Evolutionary conservation across 129 eudicot genomes (phyloP).

Genomic region (Kitagawia praeruptora): DNA sequence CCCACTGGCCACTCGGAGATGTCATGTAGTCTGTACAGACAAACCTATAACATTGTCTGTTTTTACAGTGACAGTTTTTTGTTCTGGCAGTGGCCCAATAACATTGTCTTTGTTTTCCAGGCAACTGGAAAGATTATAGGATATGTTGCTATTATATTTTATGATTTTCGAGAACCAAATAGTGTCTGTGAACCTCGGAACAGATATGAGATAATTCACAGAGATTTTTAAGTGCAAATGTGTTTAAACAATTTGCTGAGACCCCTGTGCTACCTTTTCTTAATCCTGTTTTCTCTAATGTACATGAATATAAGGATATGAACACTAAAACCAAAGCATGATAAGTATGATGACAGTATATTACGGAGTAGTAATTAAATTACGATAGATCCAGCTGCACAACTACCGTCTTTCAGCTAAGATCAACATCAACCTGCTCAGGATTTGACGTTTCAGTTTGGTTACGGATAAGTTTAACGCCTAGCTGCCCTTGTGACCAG

Average conservation of each 20-base stretch:
- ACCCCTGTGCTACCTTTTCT: conserved; percentile 14
- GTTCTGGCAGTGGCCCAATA: not conserved
- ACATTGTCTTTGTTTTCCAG: not conserved
- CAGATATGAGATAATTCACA: not conserved
- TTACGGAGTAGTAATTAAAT: not conserved
- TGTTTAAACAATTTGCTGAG: not conserved
- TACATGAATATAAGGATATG: not conserved
- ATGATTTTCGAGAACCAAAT: not conserved
- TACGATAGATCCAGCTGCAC: not conserved
- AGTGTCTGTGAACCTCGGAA: not conserved
- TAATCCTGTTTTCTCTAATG: conserved; percentile 9
- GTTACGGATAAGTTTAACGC: conserved; percentile 55
- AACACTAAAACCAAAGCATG: conserved; percentile 11
- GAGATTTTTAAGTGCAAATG: not conserved
- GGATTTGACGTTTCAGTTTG: conserved; percentile 63
- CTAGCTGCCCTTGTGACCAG: conserved; percentile 91
- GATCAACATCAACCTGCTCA: conserved; percentile 64
- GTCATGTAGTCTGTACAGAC: not conserved
- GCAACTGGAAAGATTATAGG: not conserved
- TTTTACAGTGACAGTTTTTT: not conserved
- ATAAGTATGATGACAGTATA: not conserved
- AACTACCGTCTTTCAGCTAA: conserved; percentile 30
- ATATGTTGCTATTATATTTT: not conserved
- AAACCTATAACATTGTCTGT: not conserved
- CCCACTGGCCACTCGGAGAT: not conserved